Base-by-base conservation (phyloP, 2,329 filamentous ascomycete genomes). In the Dactylellina drechsleri region DNA sequence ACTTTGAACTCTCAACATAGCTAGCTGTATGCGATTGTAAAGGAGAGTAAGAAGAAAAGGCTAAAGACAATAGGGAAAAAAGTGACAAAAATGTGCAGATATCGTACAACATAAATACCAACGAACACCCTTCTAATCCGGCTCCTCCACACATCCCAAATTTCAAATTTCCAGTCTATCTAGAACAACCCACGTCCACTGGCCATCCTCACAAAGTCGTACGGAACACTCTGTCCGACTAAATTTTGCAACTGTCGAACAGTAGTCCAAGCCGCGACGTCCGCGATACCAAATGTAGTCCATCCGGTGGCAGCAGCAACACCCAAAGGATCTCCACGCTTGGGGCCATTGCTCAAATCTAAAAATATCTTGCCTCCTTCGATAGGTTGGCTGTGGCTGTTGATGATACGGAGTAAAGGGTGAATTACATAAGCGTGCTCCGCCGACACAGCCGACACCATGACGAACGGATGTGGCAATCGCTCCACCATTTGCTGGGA, bases 161-260 rank as follows among this genome's bases (percentile, higher is more conserved):
- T 47, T 13, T 41, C 16, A 16, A 18, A 20, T 31, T 10, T 45
- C 31, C 26, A 23, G 18, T 43, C 43, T 8, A 2, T 47, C 18
- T 77, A 82, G 62, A 81, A 86, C 77, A 87, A 79, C 18, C 85
- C 85, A 78, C 86, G 82, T 23, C 87, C 87, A 77, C 85, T 86
- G 45, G 92, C 91, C 80, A 95, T 84, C 57, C 91, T 86, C 49
- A 95, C 92, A 83, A 96, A 96, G 82, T 91, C 93, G 82, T 92
- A 94, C 4, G 91, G 91, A 67, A 95, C 91, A 81, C 95, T 95
- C 83, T 95, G 91, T 8, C 92, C 92, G 10, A 94, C 91, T 23
- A 96, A 85, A 72, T 93, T 82, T 77, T 92, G 85, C 66, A 95
- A 82, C 57, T 89, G 94, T 82, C 95, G 91, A 4, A 94, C 92